Evolutionary conservation across 139 green algal species (phyloP).

Genomic region (Spirogloea muscicola): DNA sequence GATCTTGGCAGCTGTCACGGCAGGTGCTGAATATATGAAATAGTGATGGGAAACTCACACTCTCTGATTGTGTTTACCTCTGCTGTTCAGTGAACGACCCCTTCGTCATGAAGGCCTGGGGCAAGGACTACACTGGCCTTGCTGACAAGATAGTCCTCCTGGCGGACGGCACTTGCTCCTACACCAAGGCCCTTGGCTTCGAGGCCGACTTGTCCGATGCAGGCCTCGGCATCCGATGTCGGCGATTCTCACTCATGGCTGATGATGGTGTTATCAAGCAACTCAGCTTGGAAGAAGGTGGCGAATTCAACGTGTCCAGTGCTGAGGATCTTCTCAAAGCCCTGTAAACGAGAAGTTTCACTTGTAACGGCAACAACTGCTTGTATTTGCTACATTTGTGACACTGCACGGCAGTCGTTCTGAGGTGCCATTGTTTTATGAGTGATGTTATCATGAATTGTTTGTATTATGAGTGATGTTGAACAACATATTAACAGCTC

Average conservation of each 20-base stretch:
- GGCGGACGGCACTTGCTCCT: constrained; percentile 17
- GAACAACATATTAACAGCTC: too few species aligned
- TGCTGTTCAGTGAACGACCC: constrained; percentile 23
- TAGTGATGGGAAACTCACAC: too few species aligned
- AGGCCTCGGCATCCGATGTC: constrained; percentile 5
- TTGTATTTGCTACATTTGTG: too few species aligned
- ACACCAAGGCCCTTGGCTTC: constrained; percentile 28
- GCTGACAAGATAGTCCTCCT: not conserved
- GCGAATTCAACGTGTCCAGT: constrained; percentile 18
- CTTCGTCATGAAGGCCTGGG: constrained; percentile 39
- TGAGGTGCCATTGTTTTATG: too few species aligned
- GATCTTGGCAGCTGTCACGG: too few species aligned
- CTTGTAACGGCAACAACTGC: too few species aligned
- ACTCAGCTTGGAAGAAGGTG: constrained; percentile 23
- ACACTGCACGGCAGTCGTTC: too few species aligned
- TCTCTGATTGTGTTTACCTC: too few species aligned
- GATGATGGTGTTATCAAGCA: constrained; percentile 23
- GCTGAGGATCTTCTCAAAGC: constrained; percentile 15
- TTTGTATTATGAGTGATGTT: too few species aligned
- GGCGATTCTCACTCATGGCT: constrained; percentile 24
- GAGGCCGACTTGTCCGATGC: constrained; percentile 24
- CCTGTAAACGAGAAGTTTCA: too few species aligned
- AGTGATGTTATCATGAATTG: too few species aligned
- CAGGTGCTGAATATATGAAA: too few species aligned
- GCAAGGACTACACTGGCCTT: not conserved